Conservation (phyloP, 805 yeast genomes). For the Candida namnaoensis region DNA sequence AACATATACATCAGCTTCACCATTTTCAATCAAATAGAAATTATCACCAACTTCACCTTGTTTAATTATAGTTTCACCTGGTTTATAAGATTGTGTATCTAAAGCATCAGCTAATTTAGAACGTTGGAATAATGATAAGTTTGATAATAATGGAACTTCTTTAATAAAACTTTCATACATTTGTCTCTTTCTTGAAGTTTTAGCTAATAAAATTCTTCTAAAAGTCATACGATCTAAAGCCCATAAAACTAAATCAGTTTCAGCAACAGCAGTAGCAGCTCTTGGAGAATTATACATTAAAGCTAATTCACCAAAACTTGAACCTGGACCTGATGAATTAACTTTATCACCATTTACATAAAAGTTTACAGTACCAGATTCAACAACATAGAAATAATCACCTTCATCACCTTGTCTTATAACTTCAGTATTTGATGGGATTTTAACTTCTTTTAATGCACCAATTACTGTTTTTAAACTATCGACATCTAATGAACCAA, state of each 20-base stretch:
- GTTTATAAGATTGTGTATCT: constrained; percentile 60
- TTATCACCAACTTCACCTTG: constrained; percentile 85
- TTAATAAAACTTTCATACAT: constrained; percentile 85
- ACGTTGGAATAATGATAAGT: constrained; percentile 72
- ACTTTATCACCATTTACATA: constrained; percentile 59
- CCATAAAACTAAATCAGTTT: constrained; percentile 72
- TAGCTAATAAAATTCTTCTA: constrained; percentile 83
- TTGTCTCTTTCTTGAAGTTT: constrained; percentile 82
- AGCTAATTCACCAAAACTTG: constrained; percentile 94
- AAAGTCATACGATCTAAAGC: constrained; percentile 90
- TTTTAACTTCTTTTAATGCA: constrained; percentile 72
- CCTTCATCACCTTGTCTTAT: constrained; percentile 93
- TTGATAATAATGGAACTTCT: constrained; percentile 73
- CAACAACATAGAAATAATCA: constrained; percentile 83
- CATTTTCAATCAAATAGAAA: constrained; percentile 70
- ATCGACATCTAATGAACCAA: constrained; percentile 73
- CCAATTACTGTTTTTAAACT: constrained; percentile 69
- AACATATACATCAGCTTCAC: constrained; percentile 70
- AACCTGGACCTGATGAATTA: constrained; percentile 72
- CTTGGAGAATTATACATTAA: constrained; percentile 96
- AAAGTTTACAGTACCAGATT: constrained; percentile 77
- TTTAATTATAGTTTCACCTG: constrained; percentile 66
- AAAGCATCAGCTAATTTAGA: constrained; percentile 93
- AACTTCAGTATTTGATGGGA: constrained; percentile 51
- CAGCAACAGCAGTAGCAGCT: constrained; percentile 86